phyloP scores from a whole-genome alignment of 805 yeast genomes.

The Kodamaea restingae region DNA sequence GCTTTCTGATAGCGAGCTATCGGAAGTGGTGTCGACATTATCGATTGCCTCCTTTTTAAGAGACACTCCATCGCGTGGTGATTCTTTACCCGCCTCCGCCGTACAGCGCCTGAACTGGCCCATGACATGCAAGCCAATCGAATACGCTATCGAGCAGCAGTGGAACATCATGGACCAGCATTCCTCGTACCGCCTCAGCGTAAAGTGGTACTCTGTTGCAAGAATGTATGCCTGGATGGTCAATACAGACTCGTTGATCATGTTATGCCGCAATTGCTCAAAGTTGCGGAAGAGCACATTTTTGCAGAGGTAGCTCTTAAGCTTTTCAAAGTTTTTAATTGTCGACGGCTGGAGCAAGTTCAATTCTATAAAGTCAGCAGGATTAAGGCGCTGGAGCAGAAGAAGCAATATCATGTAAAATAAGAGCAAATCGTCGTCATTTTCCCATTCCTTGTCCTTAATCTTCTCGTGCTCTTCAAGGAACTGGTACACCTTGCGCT shows the following conservation, averaged over 20 bases:
- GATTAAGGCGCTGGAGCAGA: constrained; percentile 34
- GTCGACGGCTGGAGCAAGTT: constrained; percentile 16
- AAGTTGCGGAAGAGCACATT: constrained; percentile 37
- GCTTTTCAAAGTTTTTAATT: constrained; percentile 18
- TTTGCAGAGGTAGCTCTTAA: constrained; percentile 15
- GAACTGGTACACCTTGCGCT: constrained; percentile 30
- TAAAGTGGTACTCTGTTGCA: constrained; percentile 49
- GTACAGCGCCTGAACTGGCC: constrained; percentile 20
- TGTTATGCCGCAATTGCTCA: constrained; percentile 43
- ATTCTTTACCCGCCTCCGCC: no score
- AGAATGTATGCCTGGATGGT: constrained; percentile 48
- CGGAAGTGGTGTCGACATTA: background rate
- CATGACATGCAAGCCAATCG: constrained; percentile 50
- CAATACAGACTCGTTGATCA: constrained; percentile 44
- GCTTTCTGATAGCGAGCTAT: constrained; percentile 9
- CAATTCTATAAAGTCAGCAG: constrained; percentile 22
- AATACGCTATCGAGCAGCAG: constrained; percentile 46
- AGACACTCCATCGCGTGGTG: no score
- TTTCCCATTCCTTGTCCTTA: constrained; percentile 39
- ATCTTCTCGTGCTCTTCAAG: constrained; percentile 31
- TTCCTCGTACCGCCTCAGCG: constrained; percentile 47
- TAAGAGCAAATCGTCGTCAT: constrained; percentile 46
- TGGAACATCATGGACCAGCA: constrained; percentile 51
- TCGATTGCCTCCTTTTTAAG: constrained; percentile 1
- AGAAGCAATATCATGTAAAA: constrained; percentile 43